Evolutionary conservation across 2,329 filamentous ascomycete genomes (phyloP).

Genomic region (Kalmusia sp.): DNA sequence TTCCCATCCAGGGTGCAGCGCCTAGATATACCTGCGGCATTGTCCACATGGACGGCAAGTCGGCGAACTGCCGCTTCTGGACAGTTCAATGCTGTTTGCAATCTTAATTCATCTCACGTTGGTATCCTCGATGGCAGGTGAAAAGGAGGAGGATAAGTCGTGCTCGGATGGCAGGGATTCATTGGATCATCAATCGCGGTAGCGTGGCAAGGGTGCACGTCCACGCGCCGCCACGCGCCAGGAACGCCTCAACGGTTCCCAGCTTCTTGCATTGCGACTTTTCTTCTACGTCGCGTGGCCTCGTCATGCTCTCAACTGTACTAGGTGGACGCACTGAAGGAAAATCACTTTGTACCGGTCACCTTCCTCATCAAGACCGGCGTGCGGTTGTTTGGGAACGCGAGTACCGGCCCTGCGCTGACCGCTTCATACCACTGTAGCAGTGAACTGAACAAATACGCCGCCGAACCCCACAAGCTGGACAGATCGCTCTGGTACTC

Average conservation of each 20-base stretch:
- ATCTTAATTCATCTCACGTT: neutral
- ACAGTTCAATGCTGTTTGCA: neutral
- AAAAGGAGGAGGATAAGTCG: neutral
- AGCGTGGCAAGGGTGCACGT: neutral
- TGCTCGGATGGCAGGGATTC: neutral
- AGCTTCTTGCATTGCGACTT: too few relatives aligned
- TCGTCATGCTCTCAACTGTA: neutral
- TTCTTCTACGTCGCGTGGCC: neutral
- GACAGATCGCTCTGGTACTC: conserved; percentile 7
- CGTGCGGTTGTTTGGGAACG: conserved; percentile 7
- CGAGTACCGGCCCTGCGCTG: conserved; percentile 2
- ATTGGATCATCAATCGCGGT: neutral
- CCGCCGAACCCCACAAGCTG: conserved; percentile 2
- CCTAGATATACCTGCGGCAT: conserved; percentile 8
- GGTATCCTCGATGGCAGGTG: neutral
- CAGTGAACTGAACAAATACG: conserved; percentile 5
- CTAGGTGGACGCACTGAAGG: neutral
- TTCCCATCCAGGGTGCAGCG: neutral
- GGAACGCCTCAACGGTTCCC: neutral
- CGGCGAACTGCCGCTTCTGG: conserved; percentile 1
- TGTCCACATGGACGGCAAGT: neutral
- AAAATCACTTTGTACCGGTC: neutral
- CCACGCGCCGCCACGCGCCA: neutral
- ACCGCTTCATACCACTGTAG: conserved; percentile 8
- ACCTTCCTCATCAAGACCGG: conserved; percentile 4